A percentile compares a stretch with the other conserved stretches of the same genome.
phyloP scores from a whole-genome alignment of 129 eudicot genomes.

The Flaveria ramosissima region DNA sequence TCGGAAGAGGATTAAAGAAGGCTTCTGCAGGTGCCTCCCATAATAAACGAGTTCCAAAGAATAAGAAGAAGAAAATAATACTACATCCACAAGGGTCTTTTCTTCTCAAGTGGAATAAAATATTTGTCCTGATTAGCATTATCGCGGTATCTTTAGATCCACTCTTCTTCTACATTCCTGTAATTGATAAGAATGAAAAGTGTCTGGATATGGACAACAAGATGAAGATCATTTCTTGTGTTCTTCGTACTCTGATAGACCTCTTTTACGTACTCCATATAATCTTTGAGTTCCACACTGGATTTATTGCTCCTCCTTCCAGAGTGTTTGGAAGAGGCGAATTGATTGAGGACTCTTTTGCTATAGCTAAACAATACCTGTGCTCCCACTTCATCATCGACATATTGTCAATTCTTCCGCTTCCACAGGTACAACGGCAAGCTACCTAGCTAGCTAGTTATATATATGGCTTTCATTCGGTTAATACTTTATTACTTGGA shows the following conservation, averaged over 20 bases:
- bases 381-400: conserved; percentile 66
- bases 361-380: conserved; percentile 68
- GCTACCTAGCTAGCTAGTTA: too few relatives aligned
- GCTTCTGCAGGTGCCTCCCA: conserved; percentile 22
- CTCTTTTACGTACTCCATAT: conserved; percentile 70
- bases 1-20: conserved; percentile 39
- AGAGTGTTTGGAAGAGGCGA: conserved; percentile 83
- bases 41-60: neutral
- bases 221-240: conserved; percentile 59
- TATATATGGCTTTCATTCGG: too few relatives aligned
- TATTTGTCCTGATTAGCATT: conserved; percentile 58
- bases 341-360: conserved; percentile 53
- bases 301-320: conserved; percentile 72
- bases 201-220: conserved; percentile 57
- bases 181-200: conserved; percentile 38
- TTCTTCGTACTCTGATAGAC: conserved; percentile 70
- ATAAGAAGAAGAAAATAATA: conserved; percentile 29
- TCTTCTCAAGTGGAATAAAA: conserved; percentile 76
- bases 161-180: conserved; percentile 79
- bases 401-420: conserved; percentile 69
- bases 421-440: conserved; percentile 55
- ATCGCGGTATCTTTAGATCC: conserved; percentile 79
- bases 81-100: conserved; percentile 76
- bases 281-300: conserved; percentile 71
- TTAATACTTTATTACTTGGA: too few relatives aligned